Conservation (phyloP, 202 grass and related monocot genomes). For the Cymbopogon flexuosus region DNA sequence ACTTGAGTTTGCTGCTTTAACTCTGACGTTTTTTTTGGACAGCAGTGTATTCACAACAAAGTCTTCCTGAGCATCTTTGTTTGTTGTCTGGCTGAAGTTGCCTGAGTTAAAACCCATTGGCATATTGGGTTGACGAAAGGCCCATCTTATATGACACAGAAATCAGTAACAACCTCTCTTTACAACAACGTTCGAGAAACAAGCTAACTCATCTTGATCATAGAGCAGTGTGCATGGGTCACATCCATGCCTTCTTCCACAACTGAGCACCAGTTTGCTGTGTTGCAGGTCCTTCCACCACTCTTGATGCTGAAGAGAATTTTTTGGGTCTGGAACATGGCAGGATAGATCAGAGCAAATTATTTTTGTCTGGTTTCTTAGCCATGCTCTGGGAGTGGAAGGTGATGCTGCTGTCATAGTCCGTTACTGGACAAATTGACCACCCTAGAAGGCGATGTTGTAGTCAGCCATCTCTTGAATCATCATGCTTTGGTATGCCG, state of each 20-base stretch:
- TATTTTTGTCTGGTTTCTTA: background rate
- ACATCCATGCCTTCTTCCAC: background rate
- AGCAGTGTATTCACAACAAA: background rate
- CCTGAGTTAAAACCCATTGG: conserved; percentile 12
- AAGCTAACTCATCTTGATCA: conserved; percentile 2
- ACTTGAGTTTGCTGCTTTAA: background rate
- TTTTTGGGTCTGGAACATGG: background rate
- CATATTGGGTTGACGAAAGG: background rate
- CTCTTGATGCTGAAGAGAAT: background rate
- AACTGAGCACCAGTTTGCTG: background rate
- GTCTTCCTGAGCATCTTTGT: conserved; percentile 2
- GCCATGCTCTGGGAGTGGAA: background rate
- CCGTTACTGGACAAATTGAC: background rate
- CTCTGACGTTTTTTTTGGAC: background rate
- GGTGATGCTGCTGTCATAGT: background rate
- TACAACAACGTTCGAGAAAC: background rate
- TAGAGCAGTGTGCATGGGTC: conserved; percentile 11
- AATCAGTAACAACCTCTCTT: background rate
- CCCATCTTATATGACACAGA: background rate
- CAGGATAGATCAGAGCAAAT: background rate
- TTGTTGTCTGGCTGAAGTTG: conserved; percentile 3
- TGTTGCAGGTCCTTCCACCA: background rate
- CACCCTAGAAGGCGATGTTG: background rate
- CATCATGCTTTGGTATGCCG: background rate
- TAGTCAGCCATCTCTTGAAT: background rate